A percentile compares a stretch with the other conserved stretches of the same genome.
Conservation (phyloP, 805 yeast species). For the Candida ovalis region DNA sequence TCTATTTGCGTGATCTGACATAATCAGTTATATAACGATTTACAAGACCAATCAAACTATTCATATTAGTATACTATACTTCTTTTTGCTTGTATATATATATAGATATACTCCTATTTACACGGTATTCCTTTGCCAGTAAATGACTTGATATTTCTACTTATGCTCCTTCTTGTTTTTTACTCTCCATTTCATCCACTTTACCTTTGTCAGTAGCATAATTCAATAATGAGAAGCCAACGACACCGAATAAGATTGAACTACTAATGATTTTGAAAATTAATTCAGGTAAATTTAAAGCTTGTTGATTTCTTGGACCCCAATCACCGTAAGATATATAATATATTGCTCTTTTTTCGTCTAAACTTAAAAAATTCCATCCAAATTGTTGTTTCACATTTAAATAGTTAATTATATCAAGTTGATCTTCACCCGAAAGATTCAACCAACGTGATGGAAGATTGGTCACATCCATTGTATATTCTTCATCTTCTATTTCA, state of each 20-base stretch:
- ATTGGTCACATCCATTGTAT: slow-evolving; percentile 29
- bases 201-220: slow-evolving; percentile 29
- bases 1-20: too few relatives aligned
- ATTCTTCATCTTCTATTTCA: slow-evolving; percentile 23
- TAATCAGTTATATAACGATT: too few relatives aligned
- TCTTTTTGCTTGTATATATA: too few relatives aligned
- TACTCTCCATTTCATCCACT: slow-evolving; percentile 6
- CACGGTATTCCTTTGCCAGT: too few relatives aligned
- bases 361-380: slow-evolving; percentile 39
- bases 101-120: too few relatives aligned
- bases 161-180: background rate
- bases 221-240: slow-evolving; percentile 32
- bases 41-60: too few relatives aligned
- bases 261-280: slow-evolving; percentile 32
- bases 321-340: slow-evolving; percentile 58
- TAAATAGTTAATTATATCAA: slow-evolving; percentile 33
- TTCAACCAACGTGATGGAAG: slow-evolving; percentile 32
- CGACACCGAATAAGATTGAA: slow-evolving; percentile 30
- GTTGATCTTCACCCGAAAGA: slow-evolving; percentile 31
- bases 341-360: slow-evolving; percentile 56
- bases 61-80: too few relatives aligned
- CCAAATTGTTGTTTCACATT: slow-evolving; percentile 34
- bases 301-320: slow-evolving; percentile 49
- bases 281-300: slow-evolving; percentile 30
- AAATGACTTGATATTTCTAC: background rate